These are phyloP conservation scores for Saturnispora saitoi DNA, from an alignment of 805 yeast genomes.

Conservation along the genomic window DNA sequence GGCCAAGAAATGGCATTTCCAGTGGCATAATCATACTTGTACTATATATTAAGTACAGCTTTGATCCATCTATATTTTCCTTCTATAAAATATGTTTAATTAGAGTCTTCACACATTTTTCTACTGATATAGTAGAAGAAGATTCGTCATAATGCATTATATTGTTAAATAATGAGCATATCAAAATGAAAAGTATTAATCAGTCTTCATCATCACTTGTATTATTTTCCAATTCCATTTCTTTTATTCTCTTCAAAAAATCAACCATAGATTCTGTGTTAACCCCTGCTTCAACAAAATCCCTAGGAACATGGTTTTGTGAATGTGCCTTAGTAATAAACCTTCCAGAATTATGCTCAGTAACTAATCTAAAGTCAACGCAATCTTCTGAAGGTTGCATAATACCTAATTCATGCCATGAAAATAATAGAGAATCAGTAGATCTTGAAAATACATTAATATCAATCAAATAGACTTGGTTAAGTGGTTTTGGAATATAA, in stretches of 20 bases:
- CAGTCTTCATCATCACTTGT: conserved; percentile 4
- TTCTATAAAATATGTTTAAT: background rate
- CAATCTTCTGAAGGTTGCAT: conserved; percentile 28
- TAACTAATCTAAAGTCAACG: conserved; percentile 52
- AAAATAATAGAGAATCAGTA: conserved; percentile 69
- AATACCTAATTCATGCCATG: conserved; percentile 71
- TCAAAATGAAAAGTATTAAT: background rate
- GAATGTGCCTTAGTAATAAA: conserved; percentile 78
- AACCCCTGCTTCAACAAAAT: conserved; percentile 75
- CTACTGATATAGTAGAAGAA: background rate
- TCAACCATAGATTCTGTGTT: conserved; percentile 65
- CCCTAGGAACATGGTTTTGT: conserved; percentile 87
- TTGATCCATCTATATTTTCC: background rate
- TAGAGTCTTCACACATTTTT: background rate
- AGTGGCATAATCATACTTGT: conserved; percentile 6
- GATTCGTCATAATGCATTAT: background rate
- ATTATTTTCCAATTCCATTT: conserved; percentile 8
- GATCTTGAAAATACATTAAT: conserved; percentile 76
- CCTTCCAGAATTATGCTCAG: conserved; percentile 60
- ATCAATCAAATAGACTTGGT: conserved; percentile 64
- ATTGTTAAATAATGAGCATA: too few species aligned
- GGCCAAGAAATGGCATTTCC: conserved; percentile 39
- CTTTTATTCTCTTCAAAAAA: conserved; percentile 45
- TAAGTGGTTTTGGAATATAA: conserved; percentile 69
- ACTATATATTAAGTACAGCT: background rate